Conservation (phyloP, 2,329 filamentous ascomycete genomes). For the Trichoderma afroharzianum region DNA sequence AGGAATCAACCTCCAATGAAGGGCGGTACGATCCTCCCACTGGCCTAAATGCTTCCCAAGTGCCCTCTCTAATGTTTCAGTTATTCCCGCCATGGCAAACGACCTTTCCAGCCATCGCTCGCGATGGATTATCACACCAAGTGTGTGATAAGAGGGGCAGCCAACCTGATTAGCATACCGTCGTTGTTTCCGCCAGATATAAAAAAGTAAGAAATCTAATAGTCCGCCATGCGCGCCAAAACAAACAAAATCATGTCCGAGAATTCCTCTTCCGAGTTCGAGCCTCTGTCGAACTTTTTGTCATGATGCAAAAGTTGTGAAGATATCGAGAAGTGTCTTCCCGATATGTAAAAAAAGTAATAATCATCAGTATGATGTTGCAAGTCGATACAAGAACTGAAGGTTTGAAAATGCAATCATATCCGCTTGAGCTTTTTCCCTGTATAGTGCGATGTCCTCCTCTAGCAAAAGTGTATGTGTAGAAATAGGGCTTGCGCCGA, state of each 20-base stretch:
- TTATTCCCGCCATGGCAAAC: slow-evolving; percentile 26
- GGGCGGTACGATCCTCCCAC: slow-evolving; percentile 7
- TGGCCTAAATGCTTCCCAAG: neutral
- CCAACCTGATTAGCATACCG: slow-evolving; percentile 25
- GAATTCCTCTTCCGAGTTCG: slow-evolving; percentile 18
- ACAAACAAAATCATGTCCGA: slow-evolving; percentile 9
- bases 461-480: slow-evolving; percentile 31
- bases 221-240: slow-evolving; percentile 29
- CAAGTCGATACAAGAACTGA: slow-evolving; percentile 45
- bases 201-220: slow-evolving; percentile 19
- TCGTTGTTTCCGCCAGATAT: slow-evolving; percentile 26
- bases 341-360: slow-evolving; percentile 28
- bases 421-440: slow-evolving; percentile 35
- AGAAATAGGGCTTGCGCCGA: slow-evolving; percentile 5
- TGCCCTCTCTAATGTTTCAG: slow-evolving; percentile 13
- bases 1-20: slow-evolving; percentile 12
- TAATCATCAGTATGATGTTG: slow-evolving; percentile 25
- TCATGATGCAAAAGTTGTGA: slow-evolving; percentile 29
- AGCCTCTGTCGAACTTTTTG: slow-evolving; percentile 26
- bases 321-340: slow-evolving; percentile 21
- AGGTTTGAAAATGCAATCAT: slow-evolving; percentile 38
- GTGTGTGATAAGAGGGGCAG: slow-evolving; percentile 44
- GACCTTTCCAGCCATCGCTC: slow-evolving; percentile 36
- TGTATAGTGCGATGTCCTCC: slow-evolving; percentile 30
- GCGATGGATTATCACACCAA: slow-evolving; percentile 48